phyloP scores from a whole-genome alignment of 352 stramenopile genomes.

The Globisporangium camurandrum region DNA sequence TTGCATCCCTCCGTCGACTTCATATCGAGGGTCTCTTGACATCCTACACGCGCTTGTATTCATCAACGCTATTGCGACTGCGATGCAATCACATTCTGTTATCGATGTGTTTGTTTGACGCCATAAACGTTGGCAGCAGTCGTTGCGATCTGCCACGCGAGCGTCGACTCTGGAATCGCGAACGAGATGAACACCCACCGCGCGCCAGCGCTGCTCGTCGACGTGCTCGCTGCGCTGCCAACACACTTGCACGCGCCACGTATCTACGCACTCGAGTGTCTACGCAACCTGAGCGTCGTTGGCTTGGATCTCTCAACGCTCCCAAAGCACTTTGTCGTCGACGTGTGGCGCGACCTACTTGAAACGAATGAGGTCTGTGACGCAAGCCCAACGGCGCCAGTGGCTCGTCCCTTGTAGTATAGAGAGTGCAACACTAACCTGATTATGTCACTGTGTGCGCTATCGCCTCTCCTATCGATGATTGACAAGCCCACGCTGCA shows the following conservation, averaged over 20 bases:
- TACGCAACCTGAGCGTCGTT: constrained; percentile 44
- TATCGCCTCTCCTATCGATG: too few species aligned
- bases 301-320: constrained; percentile 9
- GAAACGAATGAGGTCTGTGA: constrained; percentile 11
- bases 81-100: too few species aligned
- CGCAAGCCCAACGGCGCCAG: too few species aligned
- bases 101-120: too few species aligned
- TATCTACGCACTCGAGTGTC: constrained; percentile 29
- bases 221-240: constrained; percentile 19
- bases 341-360: constrained; percentile 23
- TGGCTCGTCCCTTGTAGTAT: not conserved
- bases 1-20: too few species aligned
- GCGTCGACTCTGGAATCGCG: constrained; percentile 45
- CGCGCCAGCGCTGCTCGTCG: constrained; percentile 20
- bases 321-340: constrained; percentile 12
- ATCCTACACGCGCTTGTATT: too few species aligned
- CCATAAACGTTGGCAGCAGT: too few species aligned
- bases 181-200: constrained; percentile 31
- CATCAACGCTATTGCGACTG: too few species aligned
- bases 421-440: too few species aligned
- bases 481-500: constrained; percentile 13
- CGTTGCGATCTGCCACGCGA: constrained; percentile 45
- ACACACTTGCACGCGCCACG: constrained; percentile 10
- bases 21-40: too few species aligned
- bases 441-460: too few species aligned